These are phyloP conservation scores for Solanum okadae DNA, from an alignment of 257 asterid species.

Conservation along the genomic window DNA sequence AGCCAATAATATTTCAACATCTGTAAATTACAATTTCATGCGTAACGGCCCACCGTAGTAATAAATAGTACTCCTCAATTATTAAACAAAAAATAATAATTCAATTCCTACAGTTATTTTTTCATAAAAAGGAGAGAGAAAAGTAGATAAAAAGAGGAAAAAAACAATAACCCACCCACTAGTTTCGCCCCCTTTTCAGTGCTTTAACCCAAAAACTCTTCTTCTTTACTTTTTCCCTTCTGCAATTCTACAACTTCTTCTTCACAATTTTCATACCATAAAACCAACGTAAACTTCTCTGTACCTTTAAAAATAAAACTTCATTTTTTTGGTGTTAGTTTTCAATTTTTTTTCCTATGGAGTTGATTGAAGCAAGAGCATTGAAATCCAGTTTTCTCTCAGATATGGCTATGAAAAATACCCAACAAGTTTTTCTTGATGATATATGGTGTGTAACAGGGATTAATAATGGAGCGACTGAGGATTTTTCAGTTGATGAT, in stretches of 20 bases:
- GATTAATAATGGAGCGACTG: constrained; percentile 37
- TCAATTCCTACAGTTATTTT: neutral
- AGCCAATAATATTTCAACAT: neutral
- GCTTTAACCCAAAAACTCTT: constrained; percentile 25
- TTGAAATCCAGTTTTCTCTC: constrained; percentile 77
- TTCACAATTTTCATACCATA: constrained; percentile 1
- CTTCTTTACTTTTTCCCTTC: neutral
- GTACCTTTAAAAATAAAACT: neutral
- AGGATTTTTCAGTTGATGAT: constrained; percentile 94
- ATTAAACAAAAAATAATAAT: neutral
- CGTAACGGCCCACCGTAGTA: constrained; percentile 48
- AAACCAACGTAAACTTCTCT: neutral
- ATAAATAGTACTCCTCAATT: neutral
- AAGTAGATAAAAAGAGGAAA: constrained; percentile 3
- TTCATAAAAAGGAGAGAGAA: neutral
- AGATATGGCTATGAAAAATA: constrained; percentile 42
- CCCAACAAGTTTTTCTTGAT: constrained; percentile 40
- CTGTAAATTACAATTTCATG: constrained; percentile 21
- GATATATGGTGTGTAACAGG: constrained; percentile 66
- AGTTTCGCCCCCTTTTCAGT: constrained; percentile 76
- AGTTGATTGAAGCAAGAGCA: constrained; percentile 84
- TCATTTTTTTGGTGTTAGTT: neutral
- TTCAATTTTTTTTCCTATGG: constrained; percentile 29
- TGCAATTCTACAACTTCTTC: neutral
- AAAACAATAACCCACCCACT: constrained; percentile 52